Base-by-base conservation (phyloP, 352 stramenopile genomes). In the Phytophthora podocarpi region DNA sequence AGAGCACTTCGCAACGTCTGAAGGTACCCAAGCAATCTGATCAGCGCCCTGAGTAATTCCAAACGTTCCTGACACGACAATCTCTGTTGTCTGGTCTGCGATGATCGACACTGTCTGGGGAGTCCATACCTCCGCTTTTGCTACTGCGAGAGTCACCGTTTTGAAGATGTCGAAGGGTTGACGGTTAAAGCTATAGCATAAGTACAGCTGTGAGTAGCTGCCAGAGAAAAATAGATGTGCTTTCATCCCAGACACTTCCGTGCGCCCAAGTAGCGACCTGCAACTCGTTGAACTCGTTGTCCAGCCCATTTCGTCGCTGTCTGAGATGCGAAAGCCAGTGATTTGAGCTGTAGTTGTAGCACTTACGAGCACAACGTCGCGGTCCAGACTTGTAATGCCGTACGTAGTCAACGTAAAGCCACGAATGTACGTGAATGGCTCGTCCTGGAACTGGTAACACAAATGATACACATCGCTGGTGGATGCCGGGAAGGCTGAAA, bases 401-500 rank as follows among this genome's bases (percentile, higher is more conserved):
- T 80, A 89, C 1, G 76, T 85, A 2, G 39, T 70, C 4, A 91
- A 37, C 4, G 70, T 72, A 6, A 86, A 59, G 1, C 55, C 70
- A 8, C 65, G 61, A 12, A 89, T 55, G 31, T 82, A 85, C 8
- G 79, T 70, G 48, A 72, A 89, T 3, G 79, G 78, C 3, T 91
- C 82, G 31, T 86, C 72, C 47, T 88, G 78, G 21, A 91, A 91
- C n/a, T 76, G 63, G 43, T 91, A 91, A 58, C 82, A 91, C 27
- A 89, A n/a, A 15, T 82, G 76, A 52, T 89, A 91, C 5, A 80
- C 40, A 31, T 89, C 80, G 8, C 51, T 72, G 0, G 59, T 63
- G 0, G 78, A 71, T 2, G 54, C 30, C 11, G 82, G 82, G 21
- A 76, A 83, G 2, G 59, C 36, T 0, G 59, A 74, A 21, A 89